Conservation (phyloP, 164 flowering plant species). For the Tetracentron sinense region DNA sequence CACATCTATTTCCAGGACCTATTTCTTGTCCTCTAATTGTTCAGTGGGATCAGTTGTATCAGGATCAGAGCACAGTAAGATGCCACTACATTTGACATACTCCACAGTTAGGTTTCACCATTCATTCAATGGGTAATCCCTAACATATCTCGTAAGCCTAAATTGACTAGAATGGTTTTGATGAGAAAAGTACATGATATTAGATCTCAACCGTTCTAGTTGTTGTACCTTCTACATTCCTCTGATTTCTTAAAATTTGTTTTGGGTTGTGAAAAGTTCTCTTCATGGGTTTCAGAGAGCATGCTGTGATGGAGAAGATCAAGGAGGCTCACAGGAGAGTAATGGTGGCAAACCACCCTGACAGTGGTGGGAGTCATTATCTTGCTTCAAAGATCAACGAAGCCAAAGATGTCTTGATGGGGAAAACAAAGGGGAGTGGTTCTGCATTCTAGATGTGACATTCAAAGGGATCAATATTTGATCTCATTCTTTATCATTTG, state of each 20-base stretch:
- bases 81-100: not conserved
- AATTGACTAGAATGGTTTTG: too few relatives aligned
- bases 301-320: conserved; percentile 40
- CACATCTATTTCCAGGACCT: not conserved
- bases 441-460: conserved; percentile 25
- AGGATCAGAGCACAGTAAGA: not conserved
- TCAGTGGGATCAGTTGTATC: not conserved
- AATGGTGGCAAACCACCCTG: conserved; percentile 47
- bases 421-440: conserved; percentile 20
- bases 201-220: too few relatives aligned
- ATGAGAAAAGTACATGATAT: too few relatives aligned
- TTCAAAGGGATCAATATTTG: not conserved
- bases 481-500: not conserved
- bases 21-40: not conserved
- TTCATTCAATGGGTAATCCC: too few relatives aligned
- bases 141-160: too few relatives aligned
- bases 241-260: not conserved
- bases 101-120: too few relatives aligned
- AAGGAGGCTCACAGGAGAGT: conserved; percentile 47
- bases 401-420: conserved; percentile 33
- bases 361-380: conserved; percentile 39
- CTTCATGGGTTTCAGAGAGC: conserved; percentile 18
- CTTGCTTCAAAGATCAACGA: conserved; percentile 41
- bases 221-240: not conserved
- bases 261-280: not conserved